Base-by-base conservation (phyloP, 2,329 filamentous ascomycete genomes). In the Sordariomycetes sp. region DNA sequence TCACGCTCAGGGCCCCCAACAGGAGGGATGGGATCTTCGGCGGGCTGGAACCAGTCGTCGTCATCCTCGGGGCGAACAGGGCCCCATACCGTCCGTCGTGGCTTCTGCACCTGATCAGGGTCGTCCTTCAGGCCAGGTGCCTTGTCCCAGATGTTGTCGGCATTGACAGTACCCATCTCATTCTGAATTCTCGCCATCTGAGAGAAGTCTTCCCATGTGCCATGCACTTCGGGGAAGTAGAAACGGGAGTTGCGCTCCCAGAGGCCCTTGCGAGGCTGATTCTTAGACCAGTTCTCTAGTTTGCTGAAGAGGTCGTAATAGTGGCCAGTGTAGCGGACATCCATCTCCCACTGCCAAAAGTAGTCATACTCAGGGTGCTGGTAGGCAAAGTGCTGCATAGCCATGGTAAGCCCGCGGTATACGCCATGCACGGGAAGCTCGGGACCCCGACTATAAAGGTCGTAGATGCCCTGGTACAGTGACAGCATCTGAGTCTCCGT, bases 311-410 rank as follows among this genome's bases (percentile, higher is more conserved):
- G 58, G 40, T 85, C 75, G 44, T 82, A 87, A 63, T 84, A 90
- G 58, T 94, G 86, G 23, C 87, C 86, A 1, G 83, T 92, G 55
- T 93, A 94, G 20, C 86, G 79, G 29, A 88, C 77, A 49, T 94
- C 87, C 80, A 94, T 90, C 57, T 94, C 87, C 85, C 87, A 93
- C 45, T 94, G 85, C 87, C 87, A 94, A 57, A 87, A 86, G 59
- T 79, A 85, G 31, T 93, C 86, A 50, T 88, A 94, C 54, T 94
- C 87, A 2, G 85, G 83, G 56, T 94, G 87, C 47, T 77, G 73
- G 50, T 88, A 79, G 6, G 88, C 85, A 54, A 96, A 96, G 57
- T 90, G 84, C 51, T 95, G 88, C 64, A 96, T 79, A 0, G 88
- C 86, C 86, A 96, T 94, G 48, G 87, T 86, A 8, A 92, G 75